A percentile compares a stretch with the other conserved stretches of the same genome.
Conservation (phyloP, 306 rosid genomes). For the Prunus mira region DNA sequence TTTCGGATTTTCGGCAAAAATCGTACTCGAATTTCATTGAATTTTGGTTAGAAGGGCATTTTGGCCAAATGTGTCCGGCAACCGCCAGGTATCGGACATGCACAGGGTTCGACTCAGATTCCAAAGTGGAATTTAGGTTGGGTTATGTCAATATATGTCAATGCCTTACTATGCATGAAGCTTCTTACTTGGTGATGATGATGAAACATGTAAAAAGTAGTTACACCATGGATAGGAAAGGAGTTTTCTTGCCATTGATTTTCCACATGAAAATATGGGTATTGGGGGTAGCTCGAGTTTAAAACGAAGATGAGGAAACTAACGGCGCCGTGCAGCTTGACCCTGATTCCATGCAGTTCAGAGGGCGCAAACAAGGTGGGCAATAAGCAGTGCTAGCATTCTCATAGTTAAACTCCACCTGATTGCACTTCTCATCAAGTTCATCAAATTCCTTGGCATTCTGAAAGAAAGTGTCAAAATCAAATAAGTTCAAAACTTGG, state of each 20-base stretch:
- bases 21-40: too few species aligned
- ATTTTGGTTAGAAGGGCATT: too few species aligned
- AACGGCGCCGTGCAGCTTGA: slow-evolving; percentile 43
- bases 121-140: too few species aligned
- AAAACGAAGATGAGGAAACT: slow-evolving; percentile 30
- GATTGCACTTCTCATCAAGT: slow-evolving; percentile 44
- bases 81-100: too few species aligned
- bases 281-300: not conserved
- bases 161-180: not conserved
- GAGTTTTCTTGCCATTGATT: not conserved
- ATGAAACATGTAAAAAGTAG: not conserved
- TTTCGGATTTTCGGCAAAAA: too few species aligned
- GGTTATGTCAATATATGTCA: too few species aligned
- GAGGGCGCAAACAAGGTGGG: slow-evolving; percentile 63
- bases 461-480: slow-evolving; percentile 22
- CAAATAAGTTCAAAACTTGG: not conserved
- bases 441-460: slow-evolving; percentile 79
- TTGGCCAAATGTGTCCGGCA: too few species aligned
- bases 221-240: not conserved
- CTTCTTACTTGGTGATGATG: slow-evolving; percentile 2
- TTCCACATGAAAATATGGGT: not conserved
- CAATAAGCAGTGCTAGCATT: slow-evolving; percentile 63
- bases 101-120: too few species aligned
- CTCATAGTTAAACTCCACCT: slow-evolving; percentile 53
- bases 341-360: slow-evolving; percentile 42